A percentile compares a stretch with the other conserved stretches of the same genome.
Evolutionary conservation across 2,329 filamentous ascomycete species (phyloP).

Genomic region (Parasarocladium wereldwijsianum): DNA sequence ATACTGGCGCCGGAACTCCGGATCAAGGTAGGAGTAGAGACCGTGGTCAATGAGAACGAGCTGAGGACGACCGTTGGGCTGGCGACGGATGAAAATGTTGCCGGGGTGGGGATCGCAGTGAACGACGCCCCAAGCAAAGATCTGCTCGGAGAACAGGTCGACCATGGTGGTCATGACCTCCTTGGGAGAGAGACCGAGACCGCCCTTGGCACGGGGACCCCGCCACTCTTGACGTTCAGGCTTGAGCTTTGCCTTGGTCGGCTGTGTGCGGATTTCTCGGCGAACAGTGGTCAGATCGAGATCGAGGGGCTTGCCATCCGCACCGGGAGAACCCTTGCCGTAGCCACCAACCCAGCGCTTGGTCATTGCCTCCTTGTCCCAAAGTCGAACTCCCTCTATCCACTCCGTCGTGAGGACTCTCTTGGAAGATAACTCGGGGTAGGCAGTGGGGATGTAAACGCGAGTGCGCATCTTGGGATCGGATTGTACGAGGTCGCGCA

Average conservation of each 20-base stretch:
- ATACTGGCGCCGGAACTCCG: constrained; percentile 74
- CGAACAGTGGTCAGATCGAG: constrained; percentile 32
- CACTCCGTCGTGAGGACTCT: constrained; percentile 90
- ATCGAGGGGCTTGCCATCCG: constrained; percentile 48
- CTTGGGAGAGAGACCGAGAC: constrained; percentile 67
- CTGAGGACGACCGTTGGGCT: constrained; percentile 70
- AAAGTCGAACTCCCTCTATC: constrained; percentile 88
- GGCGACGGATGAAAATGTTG: constrained; percentile 87
- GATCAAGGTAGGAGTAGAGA: constrained; percentile 82
- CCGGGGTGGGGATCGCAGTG: constrained; percentile 96
- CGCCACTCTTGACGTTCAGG: constrained; percentile 69
- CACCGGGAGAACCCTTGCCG: constrained; percentile 64
- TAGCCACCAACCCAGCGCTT: constrained; percentile 65
- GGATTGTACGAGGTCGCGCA: constrained; percentile 59
- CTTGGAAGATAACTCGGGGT: constrained; percentile 66
- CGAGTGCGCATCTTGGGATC: constrained; percentile 65
- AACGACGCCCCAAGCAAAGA: constrained; percentile 91
- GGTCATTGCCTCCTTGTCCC: constrained; percentile 77
- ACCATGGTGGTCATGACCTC: constrained; percentile 96
- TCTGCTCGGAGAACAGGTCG: constrained; percentile 91
- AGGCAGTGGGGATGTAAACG: constrained; percentile 80
- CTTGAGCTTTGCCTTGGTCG: constrained; percentile 51
- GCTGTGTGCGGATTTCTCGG: constrained; percentile 32
- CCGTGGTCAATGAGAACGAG: constrained; percentile 95
- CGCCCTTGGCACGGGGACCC: constrained; percentile 57